Evolutionary conservation across 1,139 yeast species (phyloP).

Genomic region (Magnusiomyces sp.): DNA sequence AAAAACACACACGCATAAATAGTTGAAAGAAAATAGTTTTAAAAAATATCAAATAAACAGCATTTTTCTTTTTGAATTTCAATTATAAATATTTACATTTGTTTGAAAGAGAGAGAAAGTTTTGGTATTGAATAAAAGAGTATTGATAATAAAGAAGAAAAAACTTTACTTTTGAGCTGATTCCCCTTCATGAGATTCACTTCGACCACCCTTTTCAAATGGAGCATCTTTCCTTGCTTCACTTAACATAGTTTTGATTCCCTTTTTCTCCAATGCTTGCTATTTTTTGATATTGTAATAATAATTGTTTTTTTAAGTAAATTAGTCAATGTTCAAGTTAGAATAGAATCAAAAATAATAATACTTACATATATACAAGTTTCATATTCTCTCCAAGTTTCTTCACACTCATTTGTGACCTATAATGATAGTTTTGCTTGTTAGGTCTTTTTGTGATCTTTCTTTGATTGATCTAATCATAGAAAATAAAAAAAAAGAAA

Average conservation of each 20-base stretch:
- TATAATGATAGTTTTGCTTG: conserved; percentile 35
- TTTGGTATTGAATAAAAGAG: not conserved
- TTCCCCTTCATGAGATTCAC: conserved; percentile 7
- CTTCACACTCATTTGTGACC: conserved; percentile 79
- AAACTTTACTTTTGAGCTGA: no score
- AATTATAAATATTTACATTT: not conserved
- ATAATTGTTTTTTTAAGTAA: not conserved
- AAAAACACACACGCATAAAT: not conserved
- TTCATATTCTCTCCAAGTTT: conserved; percentile 78
- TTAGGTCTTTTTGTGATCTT: no score
- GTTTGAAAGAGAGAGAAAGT: not conserved
- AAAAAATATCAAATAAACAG: no score
- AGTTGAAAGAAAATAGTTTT: no score
- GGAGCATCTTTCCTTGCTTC: conserved; percentile 16
- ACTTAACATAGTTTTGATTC: conserved; percentile 58
- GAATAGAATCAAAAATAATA: not conserved
- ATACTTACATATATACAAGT: conserved; percentile 62
- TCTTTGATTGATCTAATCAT: no score
- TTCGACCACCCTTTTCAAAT: conserved; percentile 15
- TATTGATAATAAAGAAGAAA: not conserved
- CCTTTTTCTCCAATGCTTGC: conserved; percentile 59
- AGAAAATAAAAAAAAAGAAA: not conserved
- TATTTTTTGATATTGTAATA: conserved; percentile 16
- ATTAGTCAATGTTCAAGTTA: not conserved
- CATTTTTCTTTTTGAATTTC: no score